phyloP scores from a whole-genome alignment of 2,329 filamentous ascomycete genomes.

The Aspergillus sp. region DNA sequence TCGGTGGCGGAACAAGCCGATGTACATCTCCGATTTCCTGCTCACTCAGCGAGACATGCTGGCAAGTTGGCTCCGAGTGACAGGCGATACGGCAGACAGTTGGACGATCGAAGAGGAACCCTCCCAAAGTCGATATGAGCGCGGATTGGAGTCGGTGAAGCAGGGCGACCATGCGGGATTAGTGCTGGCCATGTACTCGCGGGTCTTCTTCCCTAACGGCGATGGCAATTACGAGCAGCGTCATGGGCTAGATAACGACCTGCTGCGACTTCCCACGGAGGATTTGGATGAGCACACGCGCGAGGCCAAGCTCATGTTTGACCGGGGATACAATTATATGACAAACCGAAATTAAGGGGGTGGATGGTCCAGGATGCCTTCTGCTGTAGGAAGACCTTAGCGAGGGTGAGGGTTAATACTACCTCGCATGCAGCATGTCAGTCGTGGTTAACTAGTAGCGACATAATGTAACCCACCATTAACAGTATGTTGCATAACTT shows the following conservation, averaged over 20 bases:
- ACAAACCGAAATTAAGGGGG: neutral
- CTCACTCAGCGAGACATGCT: constrained; percentile 5
- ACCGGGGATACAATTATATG: constrained; percentile 3
- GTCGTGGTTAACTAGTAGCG: no score
- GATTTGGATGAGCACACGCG: constrained; percentile 8
- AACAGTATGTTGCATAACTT: no score
- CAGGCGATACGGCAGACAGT: neutral
- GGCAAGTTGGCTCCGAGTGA: constrained; percentile 1
- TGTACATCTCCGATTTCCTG: neutral
- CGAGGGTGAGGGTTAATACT: no score
- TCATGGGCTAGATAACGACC: neutral
- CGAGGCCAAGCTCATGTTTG: neutral
- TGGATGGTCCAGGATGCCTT: no score
- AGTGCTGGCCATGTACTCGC: constrained; percentile 7
- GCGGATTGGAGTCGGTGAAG: neutral
- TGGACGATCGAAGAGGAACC: neutral
- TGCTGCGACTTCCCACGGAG: constrained; percentile 5
- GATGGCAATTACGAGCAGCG: constrained; percentile 5
- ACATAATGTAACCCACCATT: no score
- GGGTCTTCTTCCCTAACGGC: constrained; percentile 8
- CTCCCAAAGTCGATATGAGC: neutral
- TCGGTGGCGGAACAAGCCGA: neutral
- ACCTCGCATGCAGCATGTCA: no score
- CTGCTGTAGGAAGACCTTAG: no score
- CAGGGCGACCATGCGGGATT: constrained; percentile 5